A percentile compares a stretch with the other conserved stretches of the same genome.
Conservation (phyloP, 495 filamentous ascomycete species). For the Parachaetomium inaequale region DNA sequence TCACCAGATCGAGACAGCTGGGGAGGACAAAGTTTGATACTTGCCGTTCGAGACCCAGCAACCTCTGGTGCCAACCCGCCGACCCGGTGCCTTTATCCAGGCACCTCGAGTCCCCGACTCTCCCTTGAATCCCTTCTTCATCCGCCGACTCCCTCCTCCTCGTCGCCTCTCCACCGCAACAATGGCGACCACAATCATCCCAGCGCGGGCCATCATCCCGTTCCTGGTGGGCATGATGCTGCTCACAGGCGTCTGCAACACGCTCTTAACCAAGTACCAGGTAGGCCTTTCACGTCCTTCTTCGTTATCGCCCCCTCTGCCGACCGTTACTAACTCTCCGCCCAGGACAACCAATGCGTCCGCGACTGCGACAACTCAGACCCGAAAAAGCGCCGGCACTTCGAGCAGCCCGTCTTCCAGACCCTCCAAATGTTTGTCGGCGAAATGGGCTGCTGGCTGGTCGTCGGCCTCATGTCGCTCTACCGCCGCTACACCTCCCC, state of each 20-base stretch:
- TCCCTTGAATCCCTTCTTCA: not conserved
- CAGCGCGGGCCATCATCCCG: constrained; percentile 60
- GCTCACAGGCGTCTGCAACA: constrained; percentile 86
- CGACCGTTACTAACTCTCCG: not conserved
- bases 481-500: constrained; percentile 54
- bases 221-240: constrained; percentile 92
- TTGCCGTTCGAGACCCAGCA: not conserved
- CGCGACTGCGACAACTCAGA: constrained; percentile 77
- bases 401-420: constrained; percentile 95
- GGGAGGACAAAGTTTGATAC: not conserved
- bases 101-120: not conserved
- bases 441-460: constrained; percentile 88
- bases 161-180: not conserved
- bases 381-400: constrained; percentile 61
- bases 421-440: constrained; percentile 94
- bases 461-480: constrained; percentile 64
- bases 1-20: not conserved
- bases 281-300: constrained; percentile 49
- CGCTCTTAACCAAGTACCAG: constrained; percentile 94
- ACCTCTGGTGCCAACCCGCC: constrained; percentile 1
- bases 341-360: constrained; percentile 92
- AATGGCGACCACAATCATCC: constrained; percentile 41
- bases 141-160: not conserved
- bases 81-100: constrained; percentile 17
- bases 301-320: too few relatives aligned